Percentiles rank a stretch among this genome's conserved stretches.
These are phyloP conservation scores for Asterochloris erici DNA, from an alignment of 139 green algal species.

Conservation along the genomic window DNA sequence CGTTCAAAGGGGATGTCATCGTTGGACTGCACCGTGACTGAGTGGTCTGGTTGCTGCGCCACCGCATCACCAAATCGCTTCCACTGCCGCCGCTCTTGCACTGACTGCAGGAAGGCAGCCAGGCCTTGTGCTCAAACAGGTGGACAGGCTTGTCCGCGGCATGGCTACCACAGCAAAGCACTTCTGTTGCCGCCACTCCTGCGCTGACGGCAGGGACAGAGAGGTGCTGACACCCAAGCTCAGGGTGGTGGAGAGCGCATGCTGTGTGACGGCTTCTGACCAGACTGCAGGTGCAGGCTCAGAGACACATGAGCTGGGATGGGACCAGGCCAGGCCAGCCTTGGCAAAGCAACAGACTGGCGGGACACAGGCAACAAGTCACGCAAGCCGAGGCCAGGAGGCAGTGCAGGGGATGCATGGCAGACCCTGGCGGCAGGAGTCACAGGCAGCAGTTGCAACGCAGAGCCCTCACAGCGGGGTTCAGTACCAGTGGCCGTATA, in stretches of 20 bases:
- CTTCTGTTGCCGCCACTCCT: background rate
- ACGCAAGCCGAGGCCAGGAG: no score
- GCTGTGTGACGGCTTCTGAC: background rate
- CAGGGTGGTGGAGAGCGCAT: background rate
- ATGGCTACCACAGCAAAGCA: background rate
- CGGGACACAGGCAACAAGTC: no score
- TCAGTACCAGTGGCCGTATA: background rate
- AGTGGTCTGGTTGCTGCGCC: conserved; percentile 46
- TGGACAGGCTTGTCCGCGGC: background rate
- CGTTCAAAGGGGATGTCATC: conserved; percentile 96
- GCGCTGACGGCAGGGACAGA: background rate
- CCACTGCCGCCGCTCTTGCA: conserved; percentile 71
- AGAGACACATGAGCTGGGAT: no score
- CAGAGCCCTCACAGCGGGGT: no score
- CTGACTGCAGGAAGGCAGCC: conserved; percentile 36
- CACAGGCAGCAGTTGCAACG: background rate
- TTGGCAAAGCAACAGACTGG: no score
- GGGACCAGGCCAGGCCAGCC: no score
- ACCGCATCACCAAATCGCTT: conserved; percentile 84
- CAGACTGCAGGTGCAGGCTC: background rate
- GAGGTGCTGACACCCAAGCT: background rate
- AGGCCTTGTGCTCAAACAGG: background rate
- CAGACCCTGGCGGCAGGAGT: no score
- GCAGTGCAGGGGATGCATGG: no score
- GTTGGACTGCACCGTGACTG: conserved; percentile 59